Conservation (phyloP, 2,329 filamentous ascomycete species). For the Aspergillus sp. region DNA sequence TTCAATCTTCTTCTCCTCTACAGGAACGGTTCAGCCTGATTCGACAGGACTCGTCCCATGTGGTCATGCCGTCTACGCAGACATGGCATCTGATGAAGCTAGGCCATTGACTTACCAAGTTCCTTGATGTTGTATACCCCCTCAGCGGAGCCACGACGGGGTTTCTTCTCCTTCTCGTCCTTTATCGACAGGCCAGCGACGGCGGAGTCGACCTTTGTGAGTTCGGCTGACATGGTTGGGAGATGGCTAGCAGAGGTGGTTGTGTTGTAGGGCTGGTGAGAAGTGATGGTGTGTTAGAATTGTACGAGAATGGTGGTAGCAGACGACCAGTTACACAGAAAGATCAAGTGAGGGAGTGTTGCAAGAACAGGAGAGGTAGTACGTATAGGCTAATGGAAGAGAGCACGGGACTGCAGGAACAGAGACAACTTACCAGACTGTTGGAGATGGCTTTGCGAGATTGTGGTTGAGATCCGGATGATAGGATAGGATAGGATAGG, state of each 20-base stretch:
- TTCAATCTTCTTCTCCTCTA: slow-evolving; percentile 32
- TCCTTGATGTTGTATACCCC: slow-evolving; percentile 82
- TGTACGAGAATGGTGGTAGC: neutral
- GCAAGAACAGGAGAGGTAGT: neutral
- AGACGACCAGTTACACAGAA: slow-evolving; percentile 6
- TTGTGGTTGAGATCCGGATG: slow-evolving; percentile 5
- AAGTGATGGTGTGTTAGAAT: slow-evolving; percentile 2
- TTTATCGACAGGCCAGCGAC: slow-evolving; percentile 72
- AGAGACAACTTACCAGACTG: slow-evolving; percentile 10
- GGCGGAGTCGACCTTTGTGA: slow-evolving; percentile 89
- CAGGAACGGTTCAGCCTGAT: neutral
- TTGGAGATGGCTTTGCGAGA: neutral
- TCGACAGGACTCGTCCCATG: too few species aligned
- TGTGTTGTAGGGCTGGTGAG: neutral
- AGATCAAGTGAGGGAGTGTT: neutral
- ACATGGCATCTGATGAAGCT: neutral
- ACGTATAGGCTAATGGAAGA: neutral
- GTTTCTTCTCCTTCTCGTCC: slow-evolving; percentile 57
- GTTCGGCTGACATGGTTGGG: slow-evolving; percentile 58
- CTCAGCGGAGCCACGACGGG: slow-evolving; percentile 63
- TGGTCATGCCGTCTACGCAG: too few species aligned
- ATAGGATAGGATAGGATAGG: slow-evolving; percentile 4
- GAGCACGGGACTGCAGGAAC: slow-evolving; percentile 5
- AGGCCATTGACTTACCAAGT: slow-evolving; percentile 62
- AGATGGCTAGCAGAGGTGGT: neutral